A percentile compares a stretch with the other conserved stretches of the same genome.
Conservation (phyloP, 768 basidiomycete species). For the Coprinopsis cinerea region DNA sequence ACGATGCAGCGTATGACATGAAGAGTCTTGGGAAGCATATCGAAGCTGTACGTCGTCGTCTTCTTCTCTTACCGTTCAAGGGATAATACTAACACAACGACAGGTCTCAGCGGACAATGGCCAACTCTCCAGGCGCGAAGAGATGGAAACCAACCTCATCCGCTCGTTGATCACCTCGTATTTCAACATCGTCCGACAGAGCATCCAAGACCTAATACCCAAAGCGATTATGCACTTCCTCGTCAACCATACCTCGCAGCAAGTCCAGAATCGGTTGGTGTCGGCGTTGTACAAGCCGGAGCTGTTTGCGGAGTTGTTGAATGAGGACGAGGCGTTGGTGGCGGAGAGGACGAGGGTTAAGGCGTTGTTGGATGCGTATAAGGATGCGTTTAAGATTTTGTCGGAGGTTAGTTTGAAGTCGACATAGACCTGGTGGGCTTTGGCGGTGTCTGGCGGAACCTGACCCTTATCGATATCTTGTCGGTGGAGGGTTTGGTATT, state of each 20-base stretch:
- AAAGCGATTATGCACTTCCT: slow-evolving; percentile 99
- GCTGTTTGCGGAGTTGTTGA: slow-evolving; percentile 82
- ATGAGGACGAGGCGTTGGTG: slow-evolving; percentile 93
- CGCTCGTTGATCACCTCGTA: slow-evolving; percentile 93
- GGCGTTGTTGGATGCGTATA: slow-evolving; percentile 92
- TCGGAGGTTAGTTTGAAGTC: slow-evolving; percentile 79
- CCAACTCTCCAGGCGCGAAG: slow-evolving; percentile 75
- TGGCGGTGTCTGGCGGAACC: neutral
- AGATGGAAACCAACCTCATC: slow-evolving; percentile 95
- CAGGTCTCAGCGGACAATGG: slow-evolving; percentile 57
- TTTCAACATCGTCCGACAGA: slow-evolving; percentile 93
- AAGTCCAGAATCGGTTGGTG: slow-evolving; percentile 96
- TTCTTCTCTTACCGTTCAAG: slow-evolving; percentile 4
- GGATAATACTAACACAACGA: slow-evolving; percentile 15
- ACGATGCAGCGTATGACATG: slow-evolving; percentile 93
- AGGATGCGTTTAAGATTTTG: slow-evolving; percentile 84
- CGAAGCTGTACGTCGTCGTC: slow-evolving; percentile 71
- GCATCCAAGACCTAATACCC: slow-evolving; percentile 93
- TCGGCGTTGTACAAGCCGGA: slow-evolving; percentile 92
- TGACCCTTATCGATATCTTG: too few species aligned
- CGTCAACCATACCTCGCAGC: slow-evolving; percentile 94
- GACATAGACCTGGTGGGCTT: slow-evolving; percentile 24
- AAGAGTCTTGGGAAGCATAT: slow-evolving; percentile 97
- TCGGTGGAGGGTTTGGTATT: too few species aligned
- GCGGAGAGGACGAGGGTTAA: slow-evolving; percentile 92